These are phyloP conservation scores for Cephaloascus fragrans DNA, from an alignment of 805 yeast species.

Conservation along the genomic window DNA sequence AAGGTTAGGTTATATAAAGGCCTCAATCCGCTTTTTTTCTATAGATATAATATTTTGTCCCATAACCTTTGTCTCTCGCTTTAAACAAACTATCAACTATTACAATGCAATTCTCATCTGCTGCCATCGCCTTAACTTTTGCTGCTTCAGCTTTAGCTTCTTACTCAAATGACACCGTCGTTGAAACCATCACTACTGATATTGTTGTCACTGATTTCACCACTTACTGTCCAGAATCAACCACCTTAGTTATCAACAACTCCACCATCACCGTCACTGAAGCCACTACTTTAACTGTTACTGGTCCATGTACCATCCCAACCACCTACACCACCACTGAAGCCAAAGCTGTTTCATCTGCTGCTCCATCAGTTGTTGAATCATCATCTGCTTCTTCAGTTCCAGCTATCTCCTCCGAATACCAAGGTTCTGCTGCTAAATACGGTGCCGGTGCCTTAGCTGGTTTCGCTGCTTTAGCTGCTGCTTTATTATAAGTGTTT, in stretches of 20 bases:
- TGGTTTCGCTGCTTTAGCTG: background rate
- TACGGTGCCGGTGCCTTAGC: background rate
- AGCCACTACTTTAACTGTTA: slow-evolving; percentile 76
- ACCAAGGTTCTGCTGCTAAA: background rate
- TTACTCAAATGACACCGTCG: slow-evolving; percentile 34
- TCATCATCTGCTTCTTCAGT: too few species aligned
- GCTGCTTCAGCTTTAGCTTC: slow-evolving; percentile 33
- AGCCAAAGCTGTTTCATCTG: background rate
- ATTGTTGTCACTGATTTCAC: slow-evolving; percentile 59
- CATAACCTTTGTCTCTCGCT: too few species aligned
- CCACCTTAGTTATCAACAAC: slow-evolving; percentile 55
- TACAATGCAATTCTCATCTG: too few species aligned
- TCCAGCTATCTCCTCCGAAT: background rate
- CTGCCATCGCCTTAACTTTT: slow-evolving; percentile 6
- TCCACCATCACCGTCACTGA: slow-evolving; percentile 65
- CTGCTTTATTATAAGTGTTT: background rate
- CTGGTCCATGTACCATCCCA: slow-evolving; percentile 77
- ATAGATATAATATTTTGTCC: too few species aligned
- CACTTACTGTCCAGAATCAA: slow-evolving; percentile 78
- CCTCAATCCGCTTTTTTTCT: too few species aligned
- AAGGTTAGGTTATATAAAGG: too few species aligned
- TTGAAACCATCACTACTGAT: slow-evolving; percentile 42
- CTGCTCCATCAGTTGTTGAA: background rate
- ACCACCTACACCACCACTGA: background rate
- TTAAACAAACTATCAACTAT: background rate